Percentiles rank a stretch among this genome's conserved stretches.
Conservation (phyloP, 2,329 filamentous ascomycete genomes). For the Aspergillus spinulosporus region DNA sequence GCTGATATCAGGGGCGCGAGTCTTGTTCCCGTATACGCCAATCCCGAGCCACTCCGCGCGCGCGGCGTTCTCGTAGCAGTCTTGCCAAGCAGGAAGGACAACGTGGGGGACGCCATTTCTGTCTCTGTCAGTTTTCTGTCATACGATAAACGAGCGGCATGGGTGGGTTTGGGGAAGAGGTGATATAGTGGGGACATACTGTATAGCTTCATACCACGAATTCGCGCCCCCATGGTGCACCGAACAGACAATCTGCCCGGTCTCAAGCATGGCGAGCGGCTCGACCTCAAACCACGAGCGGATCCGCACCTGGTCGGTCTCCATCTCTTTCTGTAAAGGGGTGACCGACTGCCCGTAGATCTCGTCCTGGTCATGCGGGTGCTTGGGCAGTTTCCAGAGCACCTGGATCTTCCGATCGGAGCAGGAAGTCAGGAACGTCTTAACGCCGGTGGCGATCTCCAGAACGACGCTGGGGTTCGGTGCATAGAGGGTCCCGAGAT, state of each 20-base stretch:
- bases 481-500: conserved; percentile 47
- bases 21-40: conserved; percentile 41
- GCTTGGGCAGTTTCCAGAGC: conserved; percentile 43
- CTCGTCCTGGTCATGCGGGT: conserved; percentile 24
- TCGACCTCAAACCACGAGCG: conserved; percentile 47
- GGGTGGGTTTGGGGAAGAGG: not conserved
- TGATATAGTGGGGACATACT: conserved; percentile 29
- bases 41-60: conserved; percentile 45
- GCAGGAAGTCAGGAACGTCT: conserved; percentile 34
- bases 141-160: too few relatives aligned
- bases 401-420: conserved; percentile 31
- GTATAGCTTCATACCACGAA: conserved; percentile 48
- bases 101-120: conserved; percentile 48
- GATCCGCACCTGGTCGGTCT: conserved; percentile 39
- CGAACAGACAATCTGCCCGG: conserved; percentile 41
- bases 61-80: conserved; percentile 47
- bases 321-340: conserved; percentile 27
- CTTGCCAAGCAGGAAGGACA: conserved; percentile 48
- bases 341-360: conserved; percentile 25
- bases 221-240: conserved; percentile 51
- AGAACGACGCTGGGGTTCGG: conserved; percentile 37
- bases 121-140: not conserved
- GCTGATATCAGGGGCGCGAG: conserved; percentile 34
- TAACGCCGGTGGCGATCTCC: conserved; percentile 44
- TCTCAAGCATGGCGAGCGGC: conserved; percentile 37